These are phyloP conservation scores for Cicer judaicum DNA, from an alignment of 306 rosid genomes.

Conservation along the genomic window DNA sequence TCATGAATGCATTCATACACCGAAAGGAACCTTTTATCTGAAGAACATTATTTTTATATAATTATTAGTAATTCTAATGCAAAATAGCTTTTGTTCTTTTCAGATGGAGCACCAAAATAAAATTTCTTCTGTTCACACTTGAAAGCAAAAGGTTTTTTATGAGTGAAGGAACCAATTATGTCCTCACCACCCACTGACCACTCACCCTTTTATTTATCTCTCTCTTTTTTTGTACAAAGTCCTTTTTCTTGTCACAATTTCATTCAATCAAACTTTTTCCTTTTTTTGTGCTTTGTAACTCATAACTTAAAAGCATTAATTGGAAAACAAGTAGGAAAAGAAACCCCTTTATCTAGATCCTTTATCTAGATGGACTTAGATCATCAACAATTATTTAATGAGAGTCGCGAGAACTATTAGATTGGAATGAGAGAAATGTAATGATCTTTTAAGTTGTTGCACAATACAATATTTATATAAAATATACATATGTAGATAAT, in stretches of 20 bases:
- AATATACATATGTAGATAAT: no score
- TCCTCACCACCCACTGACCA: conserved; percentile 31
- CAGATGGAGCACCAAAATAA: conserved; percentile 24
- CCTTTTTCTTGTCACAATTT: conserved; percentile 18
- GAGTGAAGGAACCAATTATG: conserved; percentile 15
- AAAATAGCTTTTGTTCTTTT: conserved; percentile 35
- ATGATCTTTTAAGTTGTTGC: no score
- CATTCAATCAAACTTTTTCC: neutral
- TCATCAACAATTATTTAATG: no score
- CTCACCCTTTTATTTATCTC: conserved; percentile 5
- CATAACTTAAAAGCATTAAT: neutral
- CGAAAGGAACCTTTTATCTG: conserved; percentile 1
- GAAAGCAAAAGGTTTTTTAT: conserved; percentile 11
- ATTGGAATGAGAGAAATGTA: no score
- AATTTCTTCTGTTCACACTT: conserved; percentile 42
- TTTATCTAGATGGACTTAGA: no score
- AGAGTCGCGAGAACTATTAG: no score
- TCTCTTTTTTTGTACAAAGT: neutral
- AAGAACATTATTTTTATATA: neutral
- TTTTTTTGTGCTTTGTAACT: neutral
- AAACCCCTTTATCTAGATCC: no score
- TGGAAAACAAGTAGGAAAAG: neutral
- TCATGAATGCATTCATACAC: conserved; percentile 15
- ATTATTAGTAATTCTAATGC: neutral
- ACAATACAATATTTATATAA: no score